Evolutionary conservation across 1,284 basidiomycete species (phyloP), one percentile per base, ranked within the genome.

Genomic region (Cryptococcus sp.): DNA sequence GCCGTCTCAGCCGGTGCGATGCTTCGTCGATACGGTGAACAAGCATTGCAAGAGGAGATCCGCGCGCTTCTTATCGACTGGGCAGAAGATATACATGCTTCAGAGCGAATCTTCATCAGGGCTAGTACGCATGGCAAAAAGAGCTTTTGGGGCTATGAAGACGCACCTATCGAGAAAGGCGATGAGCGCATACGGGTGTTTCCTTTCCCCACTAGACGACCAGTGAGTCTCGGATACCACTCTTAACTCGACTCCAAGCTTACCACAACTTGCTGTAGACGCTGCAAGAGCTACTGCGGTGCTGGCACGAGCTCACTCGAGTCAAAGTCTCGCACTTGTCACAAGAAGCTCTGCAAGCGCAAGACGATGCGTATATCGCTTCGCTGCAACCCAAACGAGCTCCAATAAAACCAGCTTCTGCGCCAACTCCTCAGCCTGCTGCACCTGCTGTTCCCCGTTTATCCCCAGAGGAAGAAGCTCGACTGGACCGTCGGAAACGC

Each of bases 1-100:
- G 96, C 96, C 0, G 91, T 93, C 71, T 95, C 92, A 77, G 94
- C 94, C 13, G 96, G 96, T 76, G 96, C 96, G 0, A 86, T 87
- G 80, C 83, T 99, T 17, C 89, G 96, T 74, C 86, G 96, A 61
- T 96, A 97, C 74, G 96, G 96, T 54, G 96, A 99, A 75, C 88
- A 90, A 73, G 90, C 92, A 17, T 81, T 99, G 48, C 86, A 87
- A 69, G 93, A 97, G 88, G 93, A 97, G 73, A 94, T 97, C 58
- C 87, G 89, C 41, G 86, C 82, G 59, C 81, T 97, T 10, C 78
- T 97, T 51, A 72, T 78, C 51, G 89, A 91, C 19, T 97, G 93
- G 93, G 81, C 82, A 17, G 90, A 93, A 17, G 90, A 95, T 39
- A 85, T 97, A 20, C 73, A 85, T 8, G 82, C 82, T 15, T 91